Evolutionary conservation across 305 asterid species (phyloP), one percentile per base, ranked within the genome.

Genomic region (Fraxinus sp.): DNA sequence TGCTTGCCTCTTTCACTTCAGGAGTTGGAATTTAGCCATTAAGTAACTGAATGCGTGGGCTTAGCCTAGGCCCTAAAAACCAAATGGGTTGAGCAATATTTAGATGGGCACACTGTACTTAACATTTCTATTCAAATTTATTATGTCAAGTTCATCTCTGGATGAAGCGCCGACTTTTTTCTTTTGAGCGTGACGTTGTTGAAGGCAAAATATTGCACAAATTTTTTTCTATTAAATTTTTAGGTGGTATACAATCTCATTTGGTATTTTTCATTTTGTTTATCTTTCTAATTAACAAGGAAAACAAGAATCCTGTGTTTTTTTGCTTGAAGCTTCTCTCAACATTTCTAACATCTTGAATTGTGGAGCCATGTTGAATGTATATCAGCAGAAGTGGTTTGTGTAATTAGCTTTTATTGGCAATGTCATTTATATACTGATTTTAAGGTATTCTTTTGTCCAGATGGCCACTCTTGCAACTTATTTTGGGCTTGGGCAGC

Each of bases 401-500:
- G 18, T 39, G 13, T 32, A 35, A 52, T 16, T 7, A 7, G 81
- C 68, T 24, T 83, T 75, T 28, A 75, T 59, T 24, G 62, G 46
- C 2, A 20, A 26, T 59, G 18, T 76, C 52, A 71, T 39, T 75
- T 16, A 64, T 59, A 71, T 80, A 79, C 82, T 85, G 78, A 86
- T 76, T 43, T 77, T 83, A 85, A 35, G 82, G 26, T 13, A 49
- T 86, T 80, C 74, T 83, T 81, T 81, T 83, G 22, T 77, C 30
- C 92, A 96, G 99, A 95, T 96, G 99, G 99, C 99, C 83, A 84
- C 91, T 87, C 97, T 96, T 84, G 99, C 99, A 35, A 88, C 93
- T 55, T 97, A 97, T 85, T 97, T 97, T 93, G 97, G 99, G 79
- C 95, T 97, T 88, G 99, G 99, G 43, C 88, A 86, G 92, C 99